Evolutionary conservation across 2,329 filamentous ascomycete genomes (phyloP).

Genomic region (Diaporthe citrichinensis): DNA sequence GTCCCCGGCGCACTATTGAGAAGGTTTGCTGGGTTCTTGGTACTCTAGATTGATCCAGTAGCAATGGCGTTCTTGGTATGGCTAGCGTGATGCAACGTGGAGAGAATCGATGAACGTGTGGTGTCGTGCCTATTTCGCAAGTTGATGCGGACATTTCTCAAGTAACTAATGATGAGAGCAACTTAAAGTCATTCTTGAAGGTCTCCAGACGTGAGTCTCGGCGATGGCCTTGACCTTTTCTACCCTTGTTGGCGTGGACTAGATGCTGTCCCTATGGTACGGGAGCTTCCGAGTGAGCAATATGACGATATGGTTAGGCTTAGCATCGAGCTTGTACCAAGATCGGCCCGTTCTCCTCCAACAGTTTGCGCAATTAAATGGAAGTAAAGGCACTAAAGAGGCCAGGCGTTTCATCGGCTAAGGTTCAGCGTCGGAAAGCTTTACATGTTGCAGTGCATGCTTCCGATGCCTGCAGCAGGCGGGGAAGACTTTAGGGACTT

Average conservation of each 20-base stretch:
- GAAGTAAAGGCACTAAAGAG: background rate
- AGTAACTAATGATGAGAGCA: background rate
- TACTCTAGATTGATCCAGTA: background rate
- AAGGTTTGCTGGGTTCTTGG: background rate
- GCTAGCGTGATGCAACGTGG: background rate
- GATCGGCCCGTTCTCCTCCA: background rate
- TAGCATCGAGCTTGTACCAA: slow-evolving; percentile 8
- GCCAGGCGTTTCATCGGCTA: background rate
- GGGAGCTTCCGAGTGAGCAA: background rate
- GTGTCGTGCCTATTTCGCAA: background rate
- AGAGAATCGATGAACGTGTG: background rate
- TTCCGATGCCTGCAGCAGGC: background rate
- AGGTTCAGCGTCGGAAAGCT: background rate
- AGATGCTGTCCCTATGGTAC: background rate
- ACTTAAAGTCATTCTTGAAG: background rate
- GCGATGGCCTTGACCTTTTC: too few species aligned
- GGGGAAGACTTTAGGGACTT: background rate
- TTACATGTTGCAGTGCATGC: background rate
- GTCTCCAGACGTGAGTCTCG: too few species aligned
- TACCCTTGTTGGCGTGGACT: background rate
- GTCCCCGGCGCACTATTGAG: background rate
- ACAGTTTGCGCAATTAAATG: background rate
- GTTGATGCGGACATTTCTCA: too few species aligned
- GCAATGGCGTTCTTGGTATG: background rate
- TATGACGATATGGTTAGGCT: background rate